Base-by-base conservation (phyloP, 169 alveolate species). In the Cryptosporidium muris region DNA sequence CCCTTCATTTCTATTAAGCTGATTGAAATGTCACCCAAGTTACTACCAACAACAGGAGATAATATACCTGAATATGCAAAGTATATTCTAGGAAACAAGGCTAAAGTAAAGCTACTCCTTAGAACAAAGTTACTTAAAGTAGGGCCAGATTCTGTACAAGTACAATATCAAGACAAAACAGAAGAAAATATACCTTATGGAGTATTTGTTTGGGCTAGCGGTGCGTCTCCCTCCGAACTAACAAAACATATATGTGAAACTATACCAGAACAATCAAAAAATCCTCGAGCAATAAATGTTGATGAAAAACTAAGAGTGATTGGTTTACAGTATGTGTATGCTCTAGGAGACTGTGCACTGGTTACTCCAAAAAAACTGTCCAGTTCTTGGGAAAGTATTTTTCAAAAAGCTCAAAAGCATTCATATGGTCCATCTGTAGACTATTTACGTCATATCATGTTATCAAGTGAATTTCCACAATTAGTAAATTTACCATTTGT, bases 191-290 rank as follows among this genome's bases (percentile, higher is more conserved):
- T 90, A 34, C 91, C 80, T 16, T 82, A 81, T 52, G 92, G 92
- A 43, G 82, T 90, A 16, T 67, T 88, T 62, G 81, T 90, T 43
- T 90, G 92, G 92, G 92, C 92, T 1, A 66, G 89, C 54, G 92
- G 92, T 37, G 92, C 90, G 40, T 89, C 90, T 40, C 90, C 88
- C n/a, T 80, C 66, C 58, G 54, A 82, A 1, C 65, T 90, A 38
- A 80, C 90, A 64, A 53, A 56, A 51, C 64, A 66, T 54, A 52
- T 90, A n/a, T 53, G 89, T 16, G 81, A 60, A 12, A 88, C 40
- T 12, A 53, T 88, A 9, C 48, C 16, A 36, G 90, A 81, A 45
- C 91, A 88, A 25, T 16, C 66, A 8, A 54, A 49, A n/a, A 45
- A 37, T 43, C 42, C 45, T 11, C 36, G 54, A 54, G 89, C 80